These are phyloP conservation scores for Alternaria arborescens DNA, from an alignment of 2,329 filamentous ascomycete genomes.

Conservation along the genomic window DNA sequence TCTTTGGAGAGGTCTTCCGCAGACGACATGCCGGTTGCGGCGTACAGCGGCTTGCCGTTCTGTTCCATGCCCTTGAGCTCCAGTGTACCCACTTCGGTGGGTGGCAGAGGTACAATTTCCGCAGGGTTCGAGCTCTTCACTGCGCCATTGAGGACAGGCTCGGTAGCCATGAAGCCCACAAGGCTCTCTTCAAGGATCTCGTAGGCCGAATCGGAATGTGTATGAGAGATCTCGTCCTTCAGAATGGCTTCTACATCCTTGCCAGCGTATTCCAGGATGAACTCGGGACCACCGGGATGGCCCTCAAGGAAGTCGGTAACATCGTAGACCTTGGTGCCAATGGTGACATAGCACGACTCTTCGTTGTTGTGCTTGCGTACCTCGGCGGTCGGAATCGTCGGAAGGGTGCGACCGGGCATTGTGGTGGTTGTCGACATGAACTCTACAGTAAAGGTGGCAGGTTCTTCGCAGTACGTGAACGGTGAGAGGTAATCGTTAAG, in stretches of 20 bases:
- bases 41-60: slow-evolving; percentile 61
- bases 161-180: slow-evolving; percentile 78
- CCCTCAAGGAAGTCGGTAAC: slow-evolving; percentile 89
- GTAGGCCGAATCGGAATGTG: slow-evolving; percentile 92
- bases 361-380: slow-evolving; percentile 80
- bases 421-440: slow-evolving; percentile 33
- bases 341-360: slow-evolving; percentile 90
- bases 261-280: slow-evolving; percentile 89
- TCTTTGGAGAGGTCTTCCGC: slow-evolving; percentile 88
- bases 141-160: slow-evolving; percentile 63
- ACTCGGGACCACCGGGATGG: slow-evolving; percentile 87
- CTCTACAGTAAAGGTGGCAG: neutral
- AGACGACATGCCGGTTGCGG: slow-evolving; percentile 82
- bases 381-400: slow-evolving; percentile 81
- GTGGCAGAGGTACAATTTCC: slow-evolving; percentile 63
- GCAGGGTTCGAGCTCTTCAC: slow-evolving; percentile 58
- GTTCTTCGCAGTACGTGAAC: neutral
- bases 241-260: slow-evolving; percentile 86
- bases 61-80: slow-evolving; percentile 59
- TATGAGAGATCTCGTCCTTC: slow-evolving; percentile 82
- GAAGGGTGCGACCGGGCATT: slow-evolving; percentile 84
- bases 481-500: neutral
- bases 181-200: slow-evolving; percentile 89
- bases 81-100: slow-evolving; percentile 57
- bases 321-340: slow-evolving; percentile 92